phyloP scores from a whole-genome alignment of 2,329 filamentous ascomycete genomes.

The Venturia aucupariae region DNA sequence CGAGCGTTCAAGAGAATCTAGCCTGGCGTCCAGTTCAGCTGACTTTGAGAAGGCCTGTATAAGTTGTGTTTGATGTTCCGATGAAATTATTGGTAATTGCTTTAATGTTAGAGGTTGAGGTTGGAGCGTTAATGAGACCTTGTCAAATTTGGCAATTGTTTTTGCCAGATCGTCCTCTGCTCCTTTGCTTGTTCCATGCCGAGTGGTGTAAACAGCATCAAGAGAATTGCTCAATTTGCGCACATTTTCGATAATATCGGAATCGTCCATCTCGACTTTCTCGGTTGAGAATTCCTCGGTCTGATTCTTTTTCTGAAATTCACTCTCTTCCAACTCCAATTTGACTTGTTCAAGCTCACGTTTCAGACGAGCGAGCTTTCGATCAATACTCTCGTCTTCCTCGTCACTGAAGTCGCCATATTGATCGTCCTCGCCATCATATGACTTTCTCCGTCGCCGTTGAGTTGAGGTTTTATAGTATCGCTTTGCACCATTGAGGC shows the following conservation, averaged over 20 bases:
- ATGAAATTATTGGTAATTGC: not conserved
- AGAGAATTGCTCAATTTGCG: constrained; percentile 62
- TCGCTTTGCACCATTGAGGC: constrained; percentile 66
- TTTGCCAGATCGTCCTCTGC: constrained; percentile 28
- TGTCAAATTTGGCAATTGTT: constrained; percentile 26
- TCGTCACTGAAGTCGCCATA: constrained; percentile 68
- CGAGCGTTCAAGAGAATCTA: constrained; percentile 68
- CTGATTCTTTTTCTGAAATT: constrained; percentile 25
- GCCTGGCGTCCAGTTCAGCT: constrained; percentile 77
- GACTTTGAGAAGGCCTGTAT: constrained; percentile 65
- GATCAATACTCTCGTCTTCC: constrained; percentile 68
- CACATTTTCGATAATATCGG: constrained; percentile 46
- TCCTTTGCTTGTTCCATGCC: constrained; percentile 27
- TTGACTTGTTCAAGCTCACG: constrained; percentile 64
- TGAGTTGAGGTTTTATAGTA: constrained; percentile 70
- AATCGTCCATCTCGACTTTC: constrained; percentile 36
- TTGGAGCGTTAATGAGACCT: not conserved
- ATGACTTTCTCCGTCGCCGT: constrained; percentile 53
- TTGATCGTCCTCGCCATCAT: constrained; percentile 43
- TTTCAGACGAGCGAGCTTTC: constrained; percentile 71
- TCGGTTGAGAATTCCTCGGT: constrained; percentile 17
- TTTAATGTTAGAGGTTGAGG: not conserved
- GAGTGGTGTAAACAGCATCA: constrained; percentile 49
- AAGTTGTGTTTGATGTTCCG: constrained; percentile 20
- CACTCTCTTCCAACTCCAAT: constrained; percentile 41